Evolutionary conservation across 2,329 filamentous ascomycete species (phyloP).

Genomic region (Thelonectria blattea): DNA sequence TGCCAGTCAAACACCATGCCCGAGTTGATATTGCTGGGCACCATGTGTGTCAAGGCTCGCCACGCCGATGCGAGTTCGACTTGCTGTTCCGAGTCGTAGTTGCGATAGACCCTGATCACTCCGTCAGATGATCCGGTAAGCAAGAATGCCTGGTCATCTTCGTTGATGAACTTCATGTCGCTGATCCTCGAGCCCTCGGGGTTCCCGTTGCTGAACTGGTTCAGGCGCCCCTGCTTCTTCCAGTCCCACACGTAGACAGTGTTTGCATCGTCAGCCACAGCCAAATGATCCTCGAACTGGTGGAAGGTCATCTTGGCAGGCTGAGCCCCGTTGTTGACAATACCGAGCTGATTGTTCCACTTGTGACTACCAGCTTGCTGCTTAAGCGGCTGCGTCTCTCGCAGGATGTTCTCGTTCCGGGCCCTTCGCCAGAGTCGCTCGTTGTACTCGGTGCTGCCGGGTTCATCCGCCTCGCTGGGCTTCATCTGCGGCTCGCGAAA

Average conservation of each 20-base stretch:
- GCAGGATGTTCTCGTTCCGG: constrained; percentile 89
- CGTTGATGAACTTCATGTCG: constrained; percentile 96
- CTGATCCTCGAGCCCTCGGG: constrained; percentile 90
- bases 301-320: constrained; percentile 95
- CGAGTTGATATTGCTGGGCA: constrained; percentile 91
- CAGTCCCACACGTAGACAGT: constrained; percentile 94
- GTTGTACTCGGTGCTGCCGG: constrained; percentile 95
- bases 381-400: constrained; percentile 93
- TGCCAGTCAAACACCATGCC: constrained; percentile 99
- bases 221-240: constrained; percentile 75
- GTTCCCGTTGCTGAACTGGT: constrained; percentile 93
- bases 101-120: constrained; percentile 89
- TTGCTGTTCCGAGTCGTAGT: constrained; percentile 79
- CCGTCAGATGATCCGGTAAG: constrained; percentile 97
- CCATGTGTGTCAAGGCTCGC: constrained; percentile 90
- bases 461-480: constrained; percentile 92
- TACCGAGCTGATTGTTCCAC: constrained; percentile 83
- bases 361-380: constrained; percentile 82
- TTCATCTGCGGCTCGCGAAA: constrained; percentile 99
- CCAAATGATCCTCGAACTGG: constrained; percentile 95
- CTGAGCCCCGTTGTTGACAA: constrained; percentile 88
- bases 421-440: constrained; percentile 90
- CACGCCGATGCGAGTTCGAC: constrained; percentile 90
- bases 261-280: constrained; percentile 91
- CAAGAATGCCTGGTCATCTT: constrained; percentile 93